Conservation (phyloP, 2,329 filamentous ascomycete species). For the Fusarium cyanostomum region DNA sequence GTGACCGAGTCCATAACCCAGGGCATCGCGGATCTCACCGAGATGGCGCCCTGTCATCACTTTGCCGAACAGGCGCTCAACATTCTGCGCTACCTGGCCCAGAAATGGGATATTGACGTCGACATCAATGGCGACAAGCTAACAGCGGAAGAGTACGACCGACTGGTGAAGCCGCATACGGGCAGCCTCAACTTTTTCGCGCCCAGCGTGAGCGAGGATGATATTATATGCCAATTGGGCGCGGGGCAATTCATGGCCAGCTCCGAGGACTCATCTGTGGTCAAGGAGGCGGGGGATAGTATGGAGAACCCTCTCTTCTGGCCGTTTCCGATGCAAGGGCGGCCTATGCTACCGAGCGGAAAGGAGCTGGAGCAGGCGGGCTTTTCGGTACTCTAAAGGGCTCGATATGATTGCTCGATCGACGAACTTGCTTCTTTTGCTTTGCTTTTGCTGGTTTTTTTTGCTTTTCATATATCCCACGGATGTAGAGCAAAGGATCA, state of each 20-base stretch:
- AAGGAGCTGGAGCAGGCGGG: slow-evolving; percentile 61
- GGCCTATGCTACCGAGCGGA: slow-evolving; percentile 62
- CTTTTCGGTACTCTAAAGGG: slow-evolving; percentile 51
- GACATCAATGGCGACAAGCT: slow-evolving; percentile 50
- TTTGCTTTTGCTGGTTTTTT: not conserved
- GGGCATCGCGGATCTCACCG: slow-evolving; percentile 65
- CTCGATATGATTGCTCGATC: not conserved
- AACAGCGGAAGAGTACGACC: slow-evolving; percentile 50
- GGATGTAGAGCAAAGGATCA: slow-evolving; percentile 1
- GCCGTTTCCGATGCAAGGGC: slow-evolving; percentile 69
- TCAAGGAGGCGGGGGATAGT: slow-evolving; percentile 47
- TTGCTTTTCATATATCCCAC: not conserved
- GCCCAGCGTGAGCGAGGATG: slow-evolving; percentile 58
- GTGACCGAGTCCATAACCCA: slow-evolving; percentile 59
- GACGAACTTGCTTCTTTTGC: not conserved
- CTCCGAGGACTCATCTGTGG: slow-evolving; percentile 13
- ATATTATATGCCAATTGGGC: slow-evolving; percentile 61
- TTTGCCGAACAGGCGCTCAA: slow-evolving; percentile 69
- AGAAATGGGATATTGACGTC: slow-evolving; percentile 67
- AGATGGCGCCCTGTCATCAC: slow-evolving; percentile 69
- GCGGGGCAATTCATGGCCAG: slow-evolving; percentile 24
- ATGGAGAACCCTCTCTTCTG: slow-evolving; percentile 67
- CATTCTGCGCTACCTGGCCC: slow-evolving; percentile 66
- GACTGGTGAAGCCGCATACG: slow-evolving; percentile 57
- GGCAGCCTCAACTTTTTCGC: slow-evolving; percentile 67